Conservation (phyloP, 2,329 filamentous ascomycete species). For the Aspergillus sp. region DNA sequence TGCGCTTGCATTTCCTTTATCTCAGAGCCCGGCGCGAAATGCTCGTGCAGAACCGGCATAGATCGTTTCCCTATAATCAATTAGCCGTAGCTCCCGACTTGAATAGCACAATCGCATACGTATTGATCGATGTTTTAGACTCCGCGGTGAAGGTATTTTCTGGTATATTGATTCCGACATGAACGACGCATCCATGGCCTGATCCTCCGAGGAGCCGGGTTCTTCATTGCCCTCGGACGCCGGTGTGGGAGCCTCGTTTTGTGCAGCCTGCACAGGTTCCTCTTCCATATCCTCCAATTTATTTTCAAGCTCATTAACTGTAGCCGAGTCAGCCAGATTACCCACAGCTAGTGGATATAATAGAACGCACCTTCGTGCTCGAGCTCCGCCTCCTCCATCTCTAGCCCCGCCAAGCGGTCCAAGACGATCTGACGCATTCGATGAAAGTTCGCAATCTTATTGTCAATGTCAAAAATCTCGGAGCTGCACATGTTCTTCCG, state of each 20-base stretch:
- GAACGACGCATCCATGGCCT: constrained; percentile 62
- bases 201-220: constrained; percentile 55
- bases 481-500: constrained; percentile 97
- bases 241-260: constrained; percentile 33
- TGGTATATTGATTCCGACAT: constrained; percentile 99
- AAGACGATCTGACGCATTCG: constrained; percentile 91
- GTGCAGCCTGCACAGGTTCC: constrained; percentile 24
- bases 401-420: constrained; percentile 78
- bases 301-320: constrained; percentile 60
- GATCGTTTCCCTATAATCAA: constrained; percentile 59
- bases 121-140: constrained; percentile 48
- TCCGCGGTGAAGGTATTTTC: constrained; percentile 71
- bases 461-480: constrained; percentile 95
- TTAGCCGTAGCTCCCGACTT: constrained; percentile 26
- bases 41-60: constrained; percentile 93
- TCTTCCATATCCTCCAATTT: constrained; percentile 62
- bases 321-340: constrained; percentile 3
- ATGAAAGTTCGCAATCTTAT: constrained; percentile 89
- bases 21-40: constrained; percentile 83
- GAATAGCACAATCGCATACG: constrained; percentile 26
- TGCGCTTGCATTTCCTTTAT: constrained; percentile 90
- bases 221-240: constrained; percentile 43
- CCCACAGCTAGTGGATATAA: background rate
- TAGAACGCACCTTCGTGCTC: constrained; percentile 76
- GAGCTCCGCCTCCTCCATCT: constrained; percentile 85